These are phyloP conservation scores for Talaromyces marneffei DNA, from an alignment of 2,329 filamentous ascomycete species.

Conservation along the genomic window DNA sequence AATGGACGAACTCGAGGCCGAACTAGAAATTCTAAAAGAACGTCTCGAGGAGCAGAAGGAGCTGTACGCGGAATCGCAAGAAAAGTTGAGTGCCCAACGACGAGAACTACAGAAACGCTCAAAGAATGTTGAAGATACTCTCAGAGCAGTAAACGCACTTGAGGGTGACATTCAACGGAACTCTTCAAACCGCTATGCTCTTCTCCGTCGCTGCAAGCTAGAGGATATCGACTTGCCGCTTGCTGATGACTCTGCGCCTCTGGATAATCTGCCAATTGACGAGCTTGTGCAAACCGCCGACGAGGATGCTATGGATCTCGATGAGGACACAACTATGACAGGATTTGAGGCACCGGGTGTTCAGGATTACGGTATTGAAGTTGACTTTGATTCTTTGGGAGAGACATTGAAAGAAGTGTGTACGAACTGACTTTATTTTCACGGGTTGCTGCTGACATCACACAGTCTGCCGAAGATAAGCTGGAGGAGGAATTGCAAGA, in stretches of 20 bases:
- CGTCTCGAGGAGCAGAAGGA: conserved; percentile 63
- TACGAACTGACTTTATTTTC: conserved; percentile 16
- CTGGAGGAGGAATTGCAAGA: conserved; percentile 72
- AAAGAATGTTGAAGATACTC: conserved; percentile 70
- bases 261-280: conserved; percentile 83
- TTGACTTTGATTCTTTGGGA: conserved; percentile 76
- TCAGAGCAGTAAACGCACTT: conserved; percentile 70
- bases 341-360: conserved; percentile 56
- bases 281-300: conserved; percentile 68
- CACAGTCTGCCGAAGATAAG: conserved; percentile 62
- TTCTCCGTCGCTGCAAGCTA: conserved; percentile 83
- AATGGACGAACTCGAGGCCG: conserved; percentile 66
- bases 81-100: conserved; percentile 72
- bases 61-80: conserved; percentile 62
- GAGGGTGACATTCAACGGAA: conserved; percentile 83
- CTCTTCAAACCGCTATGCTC: conserved; percentile 72
- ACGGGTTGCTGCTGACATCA: conserved; percentile 24
- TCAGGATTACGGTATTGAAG: conserved; percentile 85
- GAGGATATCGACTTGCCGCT: conserved; percentile 88
- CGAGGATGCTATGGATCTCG: conserved; percentile 86
- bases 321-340: conserved; percentile 56
- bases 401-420: conserved; percentile 74
- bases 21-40: conserved; percentile 70
- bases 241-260: conserved; percentile 58
- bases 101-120: conserved; percentile 75